Evolutionary conservation across 805 yeast genomes (phyloP).

Genomic region (Ogataea parapolymorpha): DNA sequence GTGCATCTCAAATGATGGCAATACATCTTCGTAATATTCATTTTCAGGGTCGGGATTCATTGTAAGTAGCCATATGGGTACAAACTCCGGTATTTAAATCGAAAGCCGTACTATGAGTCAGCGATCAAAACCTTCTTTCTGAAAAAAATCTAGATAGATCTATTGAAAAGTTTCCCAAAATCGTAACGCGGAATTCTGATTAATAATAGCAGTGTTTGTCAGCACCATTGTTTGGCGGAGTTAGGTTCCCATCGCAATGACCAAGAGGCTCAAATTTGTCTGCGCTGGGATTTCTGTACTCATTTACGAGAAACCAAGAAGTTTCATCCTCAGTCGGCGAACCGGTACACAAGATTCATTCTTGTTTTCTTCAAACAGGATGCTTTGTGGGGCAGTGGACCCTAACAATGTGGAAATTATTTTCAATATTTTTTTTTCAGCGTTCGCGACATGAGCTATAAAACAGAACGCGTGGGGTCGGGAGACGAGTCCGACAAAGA

Average conservation of each 20-base stretch:
- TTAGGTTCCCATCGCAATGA: too few relatives aligned
- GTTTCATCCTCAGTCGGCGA: too few relatives aligned
- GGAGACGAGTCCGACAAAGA: conserved; percentile 12
- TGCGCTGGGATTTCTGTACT: too few relatives aligned
- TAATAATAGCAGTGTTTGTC: too few relatives aligned
- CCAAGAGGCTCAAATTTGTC: too few relatives aligned
- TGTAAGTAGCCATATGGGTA: not conserved
- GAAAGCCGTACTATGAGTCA: not conserved
- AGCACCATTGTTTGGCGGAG: too few relatives aligned
- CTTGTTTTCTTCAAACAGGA: too few relatives aligned
- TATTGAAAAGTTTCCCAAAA: not conserved
- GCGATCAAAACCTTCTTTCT: not conserved
- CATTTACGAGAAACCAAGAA: too few relatives aligned
- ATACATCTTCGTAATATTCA: conserved; percentile 40
- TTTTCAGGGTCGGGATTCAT: not conserved
- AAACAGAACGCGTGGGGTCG: conserved; percentile 1
- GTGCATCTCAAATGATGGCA: conserved; percentile 71
- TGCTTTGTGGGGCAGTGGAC: too few relatives aligned
- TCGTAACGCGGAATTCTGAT: not conserved
- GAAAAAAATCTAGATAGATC: not conserved
- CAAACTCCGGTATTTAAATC: not conserved
- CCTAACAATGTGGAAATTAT: too few relatives aligned
- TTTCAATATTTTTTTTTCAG: not conserved
- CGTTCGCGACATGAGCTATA: conserved; percentile 5
- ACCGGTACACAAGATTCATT: too few relatives aligned